phyloP scores from a whole-genome alignment of 805 yeast genomes.

The Yamadazyma ubonensis region DNA sequence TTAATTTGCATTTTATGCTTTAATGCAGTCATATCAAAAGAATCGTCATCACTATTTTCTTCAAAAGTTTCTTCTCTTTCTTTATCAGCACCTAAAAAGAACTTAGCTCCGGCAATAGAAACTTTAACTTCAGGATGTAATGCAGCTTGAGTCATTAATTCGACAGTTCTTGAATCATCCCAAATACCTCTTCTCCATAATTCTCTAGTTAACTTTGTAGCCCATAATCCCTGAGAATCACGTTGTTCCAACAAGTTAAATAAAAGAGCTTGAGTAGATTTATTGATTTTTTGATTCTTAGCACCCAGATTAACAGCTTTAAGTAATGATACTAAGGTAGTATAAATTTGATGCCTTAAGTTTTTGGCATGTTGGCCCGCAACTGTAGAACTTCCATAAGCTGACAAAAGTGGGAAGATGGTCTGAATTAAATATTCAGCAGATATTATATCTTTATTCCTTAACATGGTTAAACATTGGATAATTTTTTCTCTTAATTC shows the following conservation, averaged over 20 bases:
- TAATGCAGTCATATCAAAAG: conserved; percentile 64
- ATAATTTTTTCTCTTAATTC: conserved; percentile 89
- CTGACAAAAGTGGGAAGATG: conserved; percentile 77
- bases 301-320: conserved; percentile 85
- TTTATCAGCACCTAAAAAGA: conserved; percentile 92
- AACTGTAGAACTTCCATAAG: conserved; percentile 48
- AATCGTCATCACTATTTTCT: conserved; percentile 57
- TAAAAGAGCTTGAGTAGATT: conserved; percentile 87
- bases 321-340: conserved; percentile 71
- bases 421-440: conserved; percentile 84
- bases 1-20: conserved; percentile 81
- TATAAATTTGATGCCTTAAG: conserved; percentile 78
- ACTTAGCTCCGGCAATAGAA: conserved; percentile 83
- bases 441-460: conserved; percentile 77
- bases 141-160: conserved; percentile 95
- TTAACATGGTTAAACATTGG: conserved; percentile 82
- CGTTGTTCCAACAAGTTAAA: conserved; percentile 83
- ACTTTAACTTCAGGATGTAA: conserved; percentile 84
- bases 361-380: conserved; percentile 71
- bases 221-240: conserved; percentile 86
- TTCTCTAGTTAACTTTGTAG: conserved; percentile 90
- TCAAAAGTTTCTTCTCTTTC: conserved; percentile 84
- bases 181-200: conserved; percentile 97
- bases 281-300: conserved; percentile 84
- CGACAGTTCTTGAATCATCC: conserved; percentile 98